phyloP scores from a whole-genome alignment of 345 rosid genomes.

The Ceriops decandra region DNA sequence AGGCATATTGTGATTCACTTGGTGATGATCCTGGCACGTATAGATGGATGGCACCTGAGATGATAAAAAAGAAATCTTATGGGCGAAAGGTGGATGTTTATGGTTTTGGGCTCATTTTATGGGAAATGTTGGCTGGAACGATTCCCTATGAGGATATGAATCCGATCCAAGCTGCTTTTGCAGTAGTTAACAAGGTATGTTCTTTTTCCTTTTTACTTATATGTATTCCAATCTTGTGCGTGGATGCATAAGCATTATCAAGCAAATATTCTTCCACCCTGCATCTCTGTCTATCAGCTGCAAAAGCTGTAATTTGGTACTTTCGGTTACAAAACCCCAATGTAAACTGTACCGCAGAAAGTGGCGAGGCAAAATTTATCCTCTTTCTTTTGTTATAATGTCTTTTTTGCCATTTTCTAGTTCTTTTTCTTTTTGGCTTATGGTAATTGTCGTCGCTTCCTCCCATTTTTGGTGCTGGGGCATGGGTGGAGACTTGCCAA shows the following conservation, averaged over 20 bases:
- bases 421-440: too few species aligned
- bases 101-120: conserved; percentile 88
- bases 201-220: background rate
- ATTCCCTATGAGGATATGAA: conserved; percentile 96
- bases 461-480: too few species aligned
- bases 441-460: too few species aligned
- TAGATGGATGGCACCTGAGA: conserved; percentile 99
- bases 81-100: conserved; percentile 88
- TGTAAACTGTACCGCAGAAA: too few species aligned
- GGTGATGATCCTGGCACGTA: conserved; percentile 98
- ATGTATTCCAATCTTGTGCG: background rate
- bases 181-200: conserved; percentile 88
- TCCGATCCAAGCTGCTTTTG: conserved; percentile 99
- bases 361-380: too few species aligned
- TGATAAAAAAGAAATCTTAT: conserved; percentile 83
- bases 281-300: background rate
- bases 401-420: too few species aligned
- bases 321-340: too few species aligned
- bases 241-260: background rate
- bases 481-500: too few species aligned
- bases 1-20: conserved; percentile 65
- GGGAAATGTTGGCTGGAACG: conserved; percentile 96
- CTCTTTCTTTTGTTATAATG: too few species aligned
- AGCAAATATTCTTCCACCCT: background rate
- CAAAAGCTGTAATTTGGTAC: background rate